Base-by-base conservation (phyloP, 2,329 filamentous ascomycete species). In the Colletotrichum godetiae region DNA sequence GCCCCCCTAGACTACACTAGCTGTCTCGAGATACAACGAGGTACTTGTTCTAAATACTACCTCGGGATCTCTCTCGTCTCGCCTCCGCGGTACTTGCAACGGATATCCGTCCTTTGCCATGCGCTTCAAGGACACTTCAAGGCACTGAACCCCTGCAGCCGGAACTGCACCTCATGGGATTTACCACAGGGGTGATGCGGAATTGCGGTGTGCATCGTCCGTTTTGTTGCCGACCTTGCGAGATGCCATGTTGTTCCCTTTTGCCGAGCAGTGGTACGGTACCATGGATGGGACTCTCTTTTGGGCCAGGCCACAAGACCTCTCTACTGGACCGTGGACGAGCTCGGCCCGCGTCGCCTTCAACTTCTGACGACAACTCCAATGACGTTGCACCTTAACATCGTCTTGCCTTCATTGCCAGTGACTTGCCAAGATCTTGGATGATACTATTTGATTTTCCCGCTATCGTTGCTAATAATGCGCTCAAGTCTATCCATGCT, bases 171-270 rank as follows among this genome's bases (percentile, higher is more conserved):
- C 35, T 31, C 37, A n/a, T 29, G 31, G 24, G 15, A 53, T 29
- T 49, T 53, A 35, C 31, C 35, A 59, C 13, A 37, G 31, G 56
- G 37, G 22, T 5, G 15, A 29, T 27, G n/a, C 56, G 46, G 56
- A 72, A 56, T 49, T 68, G 57, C 58, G 52, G 58, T 68, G 58
- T 72, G 42, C 27, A 29, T 37, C 31, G 11, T 59, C 31, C 57
- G 11, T 19, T 46, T 15, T 53, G 13, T 29, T 31, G 13, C 22
- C 29, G 46, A 35, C 46, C 8, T 60, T 61, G 35, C 29, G 4
- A 15, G 35, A 46, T 57, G 46, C 27, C 19, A 58, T 49, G 52
- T 35, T 24, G 35, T 46, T 61, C 33, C 11, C 12, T 22, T 49
- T 49, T 42, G 57, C 63, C 15, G 24, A 53, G 22, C 33, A 31